Base-by-base conservation (phyloP, 441 rosid genomes). In the Melastoma candidum region DNA sequence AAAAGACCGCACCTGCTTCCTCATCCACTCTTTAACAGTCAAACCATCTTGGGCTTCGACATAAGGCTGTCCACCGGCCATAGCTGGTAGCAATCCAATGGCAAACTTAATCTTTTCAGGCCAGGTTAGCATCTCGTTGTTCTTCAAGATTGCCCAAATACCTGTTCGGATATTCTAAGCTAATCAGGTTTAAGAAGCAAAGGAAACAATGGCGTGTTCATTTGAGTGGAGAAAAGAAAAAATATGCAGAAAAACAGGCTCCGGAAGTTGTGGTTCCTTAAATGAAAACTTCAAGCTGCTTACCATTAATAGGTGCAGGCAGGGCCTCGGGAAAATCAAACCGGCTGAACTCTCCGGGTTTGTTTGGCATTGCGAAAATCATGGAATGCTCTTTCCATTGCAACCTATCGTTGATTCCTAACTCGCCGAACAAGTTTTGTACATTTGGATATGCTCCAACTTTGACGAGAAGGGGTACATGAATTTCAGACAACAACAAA, bases 371-470 rank as follows among this genome's bases (percentile, higher is more conserved):
- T 41, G 98, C 98, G 64, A 90, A 90, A 56, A 90, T 90, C 98
- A 90, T 90, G 58, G 96, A 90, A 58, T 90, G 98, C 67, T 90
- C 95, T 70, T 90, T 90, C 98, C 98, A 87, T 65, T 90, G 95
- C 76, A 90, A 68, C 63, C 95, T 79, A 60, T 90, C 96, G 48
- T 80, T 69, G 51, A 90, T 87, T 45, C 90, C 95, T 61, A 90
- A 96, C 73, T 90, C 98, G 58, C 93, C 90, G 63, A 90, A 87
- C 63, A 90, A 73, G 74, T 83, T 87, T 74, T 90, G 96, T 49
- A 90, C 55, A 74, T 90, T 90, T 53, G 96, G 98, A 70, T 90
- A 90, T 24, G 98, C 96, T 63, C 98, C 95, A 45, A 90, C 96
- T 90, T 62, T 63, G 75, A 78, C 73, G 43, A 53, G 75, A 69